These are phyloP conservation scores for Zygosaccharomyces gambellarensis DNA, from an alignment of 805 yeast genomes.

Conservation along the genomic window DNA sequence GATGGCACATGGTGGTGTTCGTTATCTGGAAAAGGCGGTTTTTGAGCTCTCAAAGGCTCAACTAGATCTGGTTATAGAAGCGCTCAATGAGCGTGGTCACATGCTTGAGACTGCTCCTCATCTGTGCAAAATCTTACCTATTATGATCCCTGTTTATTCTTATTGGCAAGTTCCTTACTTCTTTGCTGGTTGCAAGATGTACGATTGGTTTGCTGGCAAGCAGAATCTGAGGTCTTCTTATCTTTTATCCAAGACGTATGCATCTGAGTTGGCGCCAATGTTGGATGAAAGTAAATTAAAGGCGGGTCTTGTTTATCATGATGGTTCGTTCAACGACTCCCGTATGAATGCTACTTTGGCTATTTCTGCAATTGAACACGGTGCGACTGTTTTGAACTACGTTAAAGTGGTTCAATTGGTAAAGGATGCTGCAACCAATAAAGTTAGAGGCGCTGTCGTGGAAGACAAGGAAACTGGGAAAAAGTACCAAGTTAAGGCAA, in stretches of 20 bases:
- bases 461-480: constrained; percentile 66
- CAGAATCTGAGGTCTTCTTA: constrained; percentile 80
- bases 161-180: constrained; percentile 96
- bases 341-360: constrained; percentile 86
- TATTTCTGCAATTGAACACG: constrained; percentile 75
- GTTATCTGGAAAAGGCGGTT: constrained; percentile 91
- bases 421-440: constrained; percentile 55
- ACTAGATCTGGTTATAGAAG: constrained; percentile 82
- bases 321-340: constrained; percentile 90
- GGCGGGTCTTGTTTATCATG: constrained; percentile 91
- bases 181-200: constrained; percentile 84
- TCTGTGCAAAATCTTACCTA: constrained; percentile 77
- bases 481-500: constrained; percentile 57
- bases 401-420: constrained; percentile 71
- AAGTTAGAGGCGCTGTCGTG: constrained; percentile 72
- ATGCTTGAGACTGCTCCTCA: constrained; percentile 91
- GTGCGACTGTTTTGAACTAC: constrained; percentile 87
- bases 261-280: constrained; percentile 79
- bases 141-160: constrained; percentile 91
- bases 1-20: constrained; percentile 96
- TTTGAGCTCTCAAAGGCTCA: constrained; percentile 89
- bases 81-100: constrained; percentile 79
- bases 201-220: constrained; percentile 87
- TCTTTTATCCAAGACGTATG: constrained; percentile 58
- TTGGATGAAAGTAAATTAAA: constrained; percentile 71